These are phyloP conservation scores for Trichomonas tenax DNA, from an alignment of 208 protist genomes.

Conservation along the genomic window DNA sequence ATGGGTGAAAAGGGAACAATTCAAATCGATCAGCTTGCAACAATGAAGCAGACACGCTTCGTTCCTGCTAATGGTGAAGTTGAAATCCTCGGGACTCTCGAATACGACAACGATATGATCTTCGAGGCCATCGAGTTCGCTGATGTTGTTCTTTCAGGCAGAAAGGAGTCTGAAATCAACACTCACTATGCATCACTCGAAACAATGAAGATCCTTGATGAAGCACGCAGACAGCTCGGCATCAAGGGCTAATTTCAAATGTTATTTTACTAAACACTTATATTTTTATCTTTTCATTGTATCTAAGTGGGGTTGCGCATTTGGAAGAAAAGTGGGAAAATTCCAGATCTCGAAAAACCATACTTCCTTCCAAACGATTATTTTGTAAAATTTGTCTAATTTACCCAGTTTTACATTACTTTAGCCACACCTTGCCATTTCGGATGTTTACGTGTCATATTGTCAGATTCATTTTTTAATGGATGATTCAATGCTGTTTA, in stretches of 20 bases:
- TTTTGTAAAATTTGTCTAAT: too few species aligned
- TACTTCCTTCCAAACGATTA: too few species aligned
- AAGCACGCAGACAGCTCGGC: not conserved
- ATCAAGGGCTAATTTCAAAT: not conserved
- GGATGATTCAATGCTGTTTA: too few species aligned
- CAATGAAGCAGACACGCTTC: not conserved
- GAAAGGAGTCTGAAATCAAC: not conserved
- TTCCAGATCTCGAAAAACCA: too few species aligned
- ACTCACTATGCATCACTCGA: not conserved
- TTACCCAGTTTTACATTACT: too few species aligned
- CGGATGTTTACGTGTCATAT: too few species aligned
- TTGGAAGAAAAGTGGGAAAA: too few species aligned
- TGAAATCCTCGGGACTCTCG: not conserved
- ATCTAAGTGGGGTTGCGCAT: too few species aligned
- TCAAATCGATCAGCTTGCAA: not conserved
- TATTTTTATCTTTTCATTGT: too few species aligned
- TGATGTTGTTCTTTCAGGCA: not conserved
- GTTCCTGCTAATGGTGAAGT: not conserved
- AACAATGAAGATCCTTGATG: not conserved
- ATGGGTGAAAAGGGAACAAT: not conserved
- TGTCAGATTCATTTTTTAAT: too few species aligned
- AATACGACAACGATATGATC: not conserved
- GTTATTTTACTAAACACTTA: too few species aligned
- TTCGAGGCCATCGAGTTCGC: not conserved
- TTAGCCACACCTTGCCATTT: too few species aligned